Percentiles rank a stretch among this genome's conserved stretches.
These are phyloP conservation scores for Gossypium laxum DNA, from an alignment of 441 rosid genomes.

Conservation along the genomic window DNA sequence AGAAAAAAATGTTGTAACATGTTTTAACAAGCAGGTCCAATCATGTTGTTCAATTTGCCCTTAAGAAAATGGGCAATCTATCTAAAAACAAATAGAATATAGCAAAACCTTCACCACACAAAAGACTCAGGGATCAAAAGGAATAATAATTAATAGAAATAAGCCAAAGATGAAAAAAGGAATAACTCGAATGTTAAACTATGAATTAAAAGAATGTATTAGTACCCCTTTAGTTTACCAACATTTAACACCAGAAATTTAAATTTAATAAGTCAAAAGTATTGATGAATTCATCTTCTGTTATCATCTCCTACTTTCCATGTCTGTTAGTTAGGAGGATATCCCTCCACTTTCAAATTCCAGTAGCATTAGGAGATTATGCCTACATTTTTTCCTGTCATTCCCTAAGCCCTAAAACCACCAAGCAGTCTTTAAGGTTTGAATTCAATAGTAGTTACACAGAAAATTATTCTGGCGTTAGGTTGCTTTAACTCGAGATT, in stretches of 20 bases:
- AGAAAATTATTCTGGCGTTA: background rate
- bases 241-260: background rate
- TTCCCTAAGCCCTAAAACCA: background rate
- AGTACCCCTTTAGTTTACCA: background rate
- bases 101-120: background rate
- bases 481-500: background rate
- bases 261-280: background rate
- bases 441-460: background rate
- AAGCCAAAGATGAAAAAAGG: background rate
- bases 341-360: background rate
- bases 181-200: background rate
- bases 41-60: background rate
- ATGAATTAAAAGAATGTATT: background rate
- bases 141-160: background rate
- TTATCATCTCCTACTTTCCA: background rate
- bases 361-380: background rate
- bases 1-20: background rate
- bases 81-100: background rate
- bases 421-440: background rate
- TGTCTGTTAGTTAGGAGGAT: background rate
- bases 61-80: background rate
- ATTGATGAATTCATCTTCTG: background rate
- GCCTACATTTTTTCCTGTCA: background rate
- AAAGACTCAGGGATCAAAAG: background rate
- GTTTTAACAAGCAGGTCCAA: background rate